Percentiles rank a stretch among this genome's conserved stretches.
These are phyloP conservation scores for Suillus brevipes DNA, from an alignment of 768 basidiomycete genomes.

Conservation along the genomic window DNA sequence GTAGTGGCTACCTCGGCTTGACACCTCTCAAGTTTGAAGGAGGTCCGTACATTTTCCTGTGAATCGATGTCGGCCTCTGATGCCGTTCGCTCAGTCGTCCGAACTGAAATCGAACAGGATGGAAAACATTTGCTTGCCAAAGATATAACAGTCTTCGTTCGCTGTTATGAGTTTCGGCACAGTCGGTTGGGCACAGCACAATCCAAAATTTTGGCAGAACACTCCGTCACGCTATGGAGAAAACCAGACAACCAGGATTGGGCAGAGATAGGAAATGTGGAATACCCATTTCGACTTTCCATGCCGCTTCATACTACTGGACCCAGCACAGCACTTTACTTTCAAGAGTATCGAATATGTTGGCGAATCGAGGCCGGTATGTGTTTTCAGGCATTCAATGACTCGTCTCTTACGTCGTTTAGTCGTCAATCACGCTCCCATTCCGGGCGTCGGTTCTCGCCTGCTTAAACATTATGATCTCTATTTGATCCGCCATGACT, in stretches of 20 bases:
- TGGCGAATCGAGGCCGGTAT: conserved; percentile 84
- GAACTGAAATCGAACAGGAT: conserved; percentile 71
- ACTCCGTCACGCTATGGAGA: conserved; percentile 66
- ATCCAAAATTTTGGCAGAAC: conserved; percentile 69
- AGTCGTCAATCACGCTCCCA: conserved; percentile 71
- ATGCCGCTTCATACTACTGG: conserved; percentile 63
- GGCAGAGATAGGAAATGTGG: conserved; percentile 61
- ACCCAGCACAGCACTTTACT: conserved; percentile 64
- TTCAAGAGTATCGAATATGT: conserved; percentile 75
- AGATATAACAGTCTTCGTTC: conserved; percentile 69
- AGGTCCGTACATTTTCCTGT: conserved; percentile 41
- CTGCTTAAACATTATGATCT: conserved; percentile 73
- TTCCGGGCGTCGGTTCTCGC: conserved; percentile 65
- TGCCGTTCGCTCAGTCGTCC: conserved; percentile 50
- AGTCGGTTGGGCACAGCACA: conserved; percentile 56
- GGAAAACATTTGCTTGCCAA: conserved; percentile 64
- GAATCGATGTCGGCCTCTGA: conserved; percentile 6
- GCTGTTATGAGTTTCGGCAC: conserved; percentile 80
- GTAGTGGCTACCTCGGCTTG: conserved; percentile 77
- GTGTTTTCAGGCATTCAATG: conserved; percentile 26
- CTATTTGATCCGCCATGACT: conserved; percentile 68
- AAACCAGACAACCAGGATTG: conserved; percentile 59
- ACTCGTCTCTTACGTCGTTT: conserved; percentile 19
- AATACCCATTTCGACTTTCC: conserved; percentile 70
- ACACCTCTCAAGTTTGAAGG: conserved; percentile 81